Evolutionary conservation across 805 yeast species (phyloP).

Genomic region (Isabelozyma gotoi): DNA sequence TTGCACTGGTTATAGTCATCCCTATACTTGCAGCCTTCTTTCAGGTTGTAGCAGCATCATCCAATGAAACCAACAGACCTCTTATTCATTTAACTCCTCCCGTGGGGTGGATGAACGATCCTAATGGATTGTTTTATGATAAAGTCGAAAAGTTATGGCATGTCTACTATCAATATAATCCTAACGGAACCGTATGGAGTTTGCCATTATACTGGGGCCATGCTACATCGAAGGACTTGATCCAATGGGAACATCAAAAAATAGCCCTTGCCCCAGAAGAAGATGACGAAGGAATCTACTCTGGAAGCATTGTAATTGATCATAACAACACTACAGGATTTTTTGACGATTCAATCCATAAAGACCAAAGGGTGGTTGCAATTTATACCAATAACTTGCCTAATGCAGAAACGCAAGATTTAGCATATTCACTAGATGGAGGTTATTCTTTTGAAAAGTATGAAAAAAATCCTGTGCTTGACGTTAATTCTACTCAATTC

Average conservation of each 20-base stretch:
- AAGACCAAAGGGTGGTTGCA: conserved; percentile 34
- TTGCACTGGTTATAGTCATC: neutral
- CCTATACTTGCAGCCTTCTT: neutral
- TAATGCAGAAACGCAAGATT: conserved; percentile 26
- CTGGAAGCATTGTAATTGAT: conserved; percentile 39
- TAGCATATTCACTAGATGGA: conserved; percentile 34
- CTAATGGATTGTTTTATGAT: conserved; percentile 41
- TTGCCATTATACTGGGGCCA: conserved; percentile 43
- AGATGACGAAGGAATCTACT: conserved; percentile 29
- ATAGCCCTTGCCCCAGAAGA: conserved; percentile 26
- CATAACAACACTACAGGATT: conserved; percentile 35
- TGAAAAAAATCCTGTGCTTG: conserved; percentile 28
- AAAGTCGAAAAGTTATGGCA: conserved; percentile 28
- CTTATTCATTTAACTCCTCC: conserved; percentile 31
- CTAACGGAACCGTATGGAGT: conserved; percentile 30
- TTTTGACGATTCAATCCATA: conserved; percentile 20
- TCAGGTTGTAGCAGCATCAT: conserved; percentile 3
- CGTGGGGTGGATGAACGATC: conserved; percentile 43
- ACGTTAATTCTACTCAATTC: conserved; percentile 24
- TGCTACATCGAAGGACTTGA: conserved; percentile 33
- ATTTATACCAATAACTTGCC: conserved; percentile 29
- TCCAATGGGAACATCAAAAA: conserved; percentile 30
- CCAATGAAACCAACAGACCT: conserved; percentile 10
- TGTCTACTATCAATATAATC: conserved; percentile 38
- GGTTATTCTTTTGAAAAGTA: conserved; percentile 31